A percentile compares a stretch with the other conserved stretches of the same genome.
Conservation (phyloP, 208 protist species). For the Leishmania lainsoni region DNA sequence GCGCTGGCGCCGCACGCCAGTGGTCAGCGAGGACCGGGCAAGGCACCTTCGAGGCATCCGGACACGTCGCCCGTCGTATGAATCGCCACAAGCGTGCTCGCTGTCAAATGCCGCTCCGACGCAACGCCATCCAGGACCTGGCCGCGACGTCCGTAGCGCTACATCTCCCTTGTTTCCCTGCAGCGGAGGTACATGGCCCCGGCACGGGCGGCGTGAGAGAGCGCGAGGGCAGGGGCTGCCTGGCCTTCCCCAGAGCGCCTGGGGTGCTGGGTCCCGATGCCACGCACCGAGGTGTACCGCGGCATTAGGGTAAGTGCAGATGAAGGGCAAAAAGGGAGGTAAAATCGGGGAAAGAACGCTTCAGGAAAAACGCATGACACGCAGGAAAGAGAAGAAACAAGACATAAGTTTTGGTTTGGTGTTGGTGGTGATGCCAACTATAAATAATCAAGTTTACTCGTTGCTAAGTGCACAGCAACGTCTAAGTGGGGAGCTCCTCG, state of each 20-base stretch:
- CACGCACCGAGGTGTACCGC: neutral
- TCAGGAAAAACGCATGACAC: neutral
- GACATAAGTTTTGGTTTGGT: neutral
- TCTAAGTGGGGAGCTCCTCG: slow-evolving; percentile 15
- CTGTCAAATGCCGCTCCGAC: neutral
- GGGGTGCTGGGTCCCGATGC: neutral
- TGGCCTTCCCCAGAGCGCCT: neutral
- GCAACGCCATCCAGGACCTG: neutral
- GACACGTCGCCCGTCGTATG: neutral
- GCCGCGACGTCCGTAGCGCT: neutral
- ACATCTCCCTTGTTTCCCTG: too few species aligned
- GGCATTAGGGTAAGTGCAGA: too few species aligned
- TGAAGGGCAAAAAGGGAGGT: neutral
- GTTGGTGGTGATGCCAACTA: neutral
- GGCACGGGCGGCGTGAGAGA: neutral
- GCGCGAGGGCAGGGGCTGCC: neutral
- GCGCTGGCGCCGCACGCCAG: neutral
- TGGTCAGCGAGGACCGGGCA: neutral
- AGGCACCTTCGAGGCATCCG: neutral
- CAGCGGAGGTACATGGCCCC: neutral
- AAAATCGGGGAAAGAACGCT: neutral
- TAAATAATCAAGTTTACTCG: neutral
- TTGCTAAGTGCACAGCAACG: neutral
- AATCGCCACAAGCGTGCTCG: neutral
- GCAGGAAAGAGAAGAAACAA: neutral